Evolutionary conservation across 106 monocot genomes (phyloP).

Genomic region (Posidonia australis): DNA sequence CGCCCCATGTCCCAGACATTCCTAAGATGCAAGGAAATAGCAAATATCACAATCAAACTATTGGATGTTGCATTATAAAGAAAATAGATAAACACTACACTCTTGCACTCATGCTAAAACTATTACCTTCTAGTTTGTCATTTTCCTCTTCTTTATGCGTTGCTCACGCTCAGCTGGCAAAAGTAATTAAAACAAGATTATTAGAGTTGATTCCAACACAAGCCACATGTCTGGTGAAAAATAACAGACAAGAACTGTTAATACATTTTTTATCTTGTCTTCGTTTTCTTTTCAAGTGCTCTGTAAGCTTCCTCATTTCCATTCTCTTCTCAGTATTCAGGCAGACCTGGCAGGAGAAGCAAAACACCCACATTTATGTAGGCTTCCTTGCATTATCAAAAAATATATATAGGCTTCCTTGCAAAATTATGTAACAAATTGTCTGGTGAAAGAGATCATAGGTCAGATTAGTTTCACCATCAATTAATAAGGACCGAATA

Average conservation of each 20-base stretch:
- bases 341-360: slow-evolving; percentile 32
- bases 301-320: slow-evolving; percentile 34
- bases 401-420: neutral
- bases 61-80: too few relatives aligned
- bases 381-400: neutral
- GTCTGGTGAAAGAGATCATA: too few relatives aligned
- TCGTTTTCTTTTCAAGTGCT: slow-evolving; percentile 44
- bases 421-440: too few relatives aligned
- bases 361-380: neutral
- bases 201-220: neutral
- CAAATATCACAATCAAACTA: too few relatives aligned
- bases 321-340: slow-evolving; percentile 44
- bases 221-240: neutral
- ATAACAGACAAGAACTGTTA: neutral
- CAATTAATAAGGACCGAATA: too few relatives aligned
- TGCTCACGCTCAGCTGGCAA: slow-evolving; percentile 45
- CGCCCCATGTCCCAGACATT: too few relatives aligned
- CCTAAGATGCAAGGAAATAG: too few relatives aligned
- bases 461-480: too few relatives aligned
- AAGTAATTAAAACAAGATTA: neutral
- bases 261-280: slow-evolving; percentile 62
- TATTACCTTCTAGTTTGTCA: neutral
- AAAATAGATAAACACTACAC: neutral
- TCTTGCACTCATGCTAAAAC: neutral
- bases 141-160: slow-evolving; percentile 46